phyloP scores from a whole-genome alignment of 805 yeast species.

The Kodamaea lidongshanica region DNA sequence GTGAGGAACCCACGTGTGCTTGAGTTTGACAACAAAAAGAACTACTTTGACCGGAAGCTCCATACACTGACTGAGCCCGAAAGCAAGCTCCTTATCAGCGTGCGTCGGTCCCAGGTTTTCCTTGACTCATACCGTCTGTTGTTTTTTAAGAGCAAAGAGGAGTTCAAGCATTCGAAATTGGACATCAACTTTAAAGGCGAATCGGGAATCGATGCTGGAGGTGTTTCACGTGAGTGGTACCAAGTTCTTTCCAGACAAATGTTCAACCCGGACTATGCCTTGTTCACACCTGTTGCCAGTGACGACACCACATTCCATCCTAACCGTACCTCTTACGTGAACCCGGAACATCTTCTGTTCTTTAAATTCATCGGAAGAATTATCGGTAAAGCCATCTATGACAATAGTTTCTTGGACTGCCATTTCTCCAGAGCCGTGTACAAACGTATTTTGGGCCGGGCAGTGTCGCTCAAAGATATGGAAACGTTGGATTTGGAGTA shows the following conservation, averaged over 20 bases:
- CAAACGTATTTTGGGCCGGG: slow-evolving; percentile 71
- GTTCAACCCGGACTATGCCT: slow-evolving; percentile 92
- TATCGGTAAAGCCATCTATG: slow-evolving; percentile 90
- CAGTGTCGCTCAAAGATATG: slow-evolving; percentile 86
- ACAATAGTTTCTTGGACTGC: slow-evolving; percentile 80
- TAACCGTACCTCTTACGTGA: slow-evolving; percentile 82
- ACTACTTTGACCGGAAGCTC: slow-evolving; percentile 71
- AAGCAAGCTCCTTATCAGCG: slow-evolving; percentile 53
- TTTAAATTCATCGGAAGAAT: slow-evolving; percentile 92
- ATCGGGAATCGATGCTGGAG: slow-evolving; percentile 97
- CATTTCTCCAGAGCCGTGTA: slow-evolving; percentile 95
- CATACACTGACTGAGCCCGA: slow-evolving; percentile 44
- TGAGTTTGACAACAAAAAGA: slow-evolving; percentile 91
- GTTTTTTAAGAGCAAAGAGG: slow-evolving; percentile 71
- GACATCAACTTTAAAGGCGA: slow-evolving; percentile 87
- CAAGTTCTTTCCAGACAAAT: slow-evolving; percentile 90
- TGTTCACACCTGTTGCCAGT: slow-evolving; percentile 84
- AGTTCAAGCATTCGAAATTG: slow-evolving; percentile 63
- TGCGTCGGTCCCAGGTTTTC: slow-evolving; percentile 86
- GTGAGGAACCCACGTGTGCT: slow-evolving; percentile 82
- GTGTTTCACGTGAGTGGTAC: slow-evolving; percentile 96
- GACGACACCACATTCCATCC: slow-evolving; percentile 95
- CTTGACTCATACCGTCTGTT: slow-evolving; percentile 81
- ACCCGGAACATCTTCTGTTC: slow-evolving; percentile 88
- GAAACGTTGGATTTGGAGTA: slow-evolving; percentile 90